Conservation (phyloP, 2,329 filamentous ascomycete species). For the Hymenoscyphus fructigenus region DNA sequence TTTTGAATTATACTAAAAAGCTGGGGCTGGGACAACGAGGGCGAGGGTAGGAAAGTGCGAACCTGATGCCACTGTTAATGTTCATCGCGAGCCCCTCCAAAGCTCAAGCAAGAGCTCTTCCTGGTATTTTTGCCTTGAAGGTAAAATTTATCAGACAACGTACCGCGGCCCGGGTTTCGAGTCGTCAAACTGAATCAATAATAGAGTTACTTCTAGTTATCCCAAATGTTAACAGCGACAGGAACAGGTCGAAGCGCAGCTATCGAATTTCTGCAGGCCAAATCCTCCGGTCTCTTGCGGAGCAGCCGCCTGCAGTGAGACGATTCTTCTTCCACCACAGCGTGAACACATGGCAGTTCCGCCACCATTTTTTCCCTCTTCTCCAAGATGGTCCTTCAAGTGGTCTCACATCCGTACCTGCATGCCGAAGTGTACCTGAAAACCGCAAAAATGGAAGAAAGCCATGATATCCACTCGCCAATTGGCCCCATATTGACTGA, state of each 20-base stretch:
- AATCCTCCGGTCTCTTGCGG: neutral
- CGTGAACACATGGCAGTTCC: conserved; percentile 3
- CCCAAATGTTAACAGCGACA: neutral
- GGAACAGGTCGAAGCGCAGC: neutral
- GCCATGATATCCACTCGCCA: neutral
- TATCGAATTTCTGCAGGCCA: neutral
- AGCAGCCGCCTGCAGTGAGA: no score
- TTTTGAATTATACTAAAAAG: no score
- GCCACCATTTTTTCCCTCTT: conserved; percentile 5
- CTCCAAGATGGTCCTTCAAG: neutral
- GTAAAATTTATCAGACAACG: neutral
- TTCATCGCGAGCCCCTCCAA: no score
- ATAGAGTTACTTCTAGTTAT: neutral
- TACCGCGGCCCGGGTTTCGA: neutral
- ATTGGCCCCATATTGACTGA: neutral
- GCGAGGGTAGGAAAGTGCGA: no score
- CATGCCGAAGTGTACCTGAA: neutral
- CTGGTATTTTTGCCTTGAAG: conserved; percentile 5
- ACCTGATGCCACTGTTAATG: no score
- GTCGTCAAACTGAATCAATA: neutral
- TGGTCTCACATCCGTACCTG: neutral
- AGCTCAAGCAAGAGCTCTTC: neutral
- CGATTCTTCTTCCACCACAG: conserved; percentile 1
- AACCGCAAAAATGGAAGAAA: neutral
- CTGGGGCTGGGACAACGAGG: no score